Conservation (phyloP, 805 yeast genomes). For the Diddensiella transvaalensis region DNA sequence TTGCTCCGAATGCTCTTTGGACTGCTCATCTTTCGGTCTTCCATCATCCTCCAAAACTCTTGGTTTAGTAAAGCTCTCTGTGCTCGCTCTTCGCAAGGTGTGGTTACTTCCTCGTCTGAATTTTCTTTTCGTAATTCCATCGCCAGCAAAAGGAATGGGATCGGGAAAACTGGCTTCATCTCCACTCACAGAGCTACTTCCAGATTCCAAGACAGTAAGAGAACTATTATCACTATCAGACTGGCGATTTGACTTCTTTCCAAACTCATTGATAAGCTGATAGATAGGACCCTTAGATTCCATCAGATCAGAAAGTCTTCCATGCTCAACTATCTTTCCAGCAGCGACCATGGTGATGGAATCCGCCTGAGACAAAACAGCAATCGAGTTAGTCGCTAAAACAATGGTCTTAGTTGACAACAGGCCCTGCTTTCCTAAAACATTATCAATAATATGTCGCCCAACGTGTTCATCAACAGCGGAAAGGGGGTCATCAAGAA, state of each 20-base stretch:
- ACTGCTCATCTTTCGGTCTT: conserved; percentile 24
- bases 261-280: conserved; percentile 26
- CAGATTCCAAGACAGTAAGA: conserved; percentile 6
- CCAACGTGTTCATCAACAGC: conserved; percentile 89
- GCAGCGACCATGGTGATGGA: conserved; percentile 63
- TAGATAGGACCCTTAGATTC: conserved; percentile 24
- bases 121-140: conserved; percentile 1
- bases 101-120: conserved; percentile 24
- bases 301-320: conserved; percentile 30
- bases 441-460: conserved; percentile 69
- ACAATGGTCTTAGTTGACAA: conserved; percentile 69
- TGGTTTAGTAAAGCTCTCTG: conserved; percentile 50
- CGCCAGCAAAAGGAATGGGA: conserved; percentile 7
- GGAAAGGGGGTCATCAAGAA: conserved; percentile 75
- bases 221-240: conserved; percentile 19
- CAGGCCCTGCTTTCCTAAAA: conserved; percentile 77
- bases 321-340: conserved; percentile 38
- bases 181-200: background rate
- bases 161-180: conserved; percentile 3
- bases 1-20: conserved; percentile 78
- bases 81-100: conserved; percentile 56
- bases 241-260: conserved; percentile 19
- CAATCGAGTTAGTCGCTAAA: conserved; percentile 82
- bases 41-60: conserved; percentile 26
- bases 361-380: conserved; percentile 74